Evolutionary conservation across 805 yeast species (phyloP), one percentile per base, ranked within the genome.

Genomic region (Monosporozyma solicola): DNA sequence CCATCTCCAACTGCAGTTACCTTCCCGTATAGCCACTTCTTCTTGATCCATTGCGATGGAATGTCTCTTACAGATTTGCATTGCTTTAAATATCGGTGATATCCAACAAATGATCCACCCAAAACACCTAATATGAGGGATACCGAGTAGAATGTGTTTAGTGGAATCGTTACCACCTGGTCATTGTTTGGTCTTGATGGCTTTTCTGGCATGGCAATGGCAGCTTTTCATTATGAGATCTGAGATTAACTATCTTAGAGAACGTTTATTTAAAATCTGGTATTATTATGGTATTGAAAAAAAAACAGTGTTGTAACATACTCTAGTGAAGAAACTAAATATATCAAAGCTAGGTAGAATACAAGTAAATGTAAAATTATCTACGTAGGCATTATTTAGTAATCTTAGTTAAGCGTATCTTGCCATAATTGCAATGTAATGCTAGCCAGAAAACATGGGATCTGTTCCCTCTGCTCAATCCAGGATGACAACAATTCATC

Each of bases 1-100:
- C 96, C 97, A 67, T 91, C 98, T 0, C 97, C 97, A 0, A 91
- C 98, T 2, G 94, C 74, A 0, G 96, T 86, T 3, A 91, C 97
- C 55, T 76, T 76, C 0, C 98, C 98, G 39, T 73, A 72, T 5
- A 83, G 57, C 61, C 77, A 76, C 33, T 76, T 67, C 11, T 65
- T 69, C 15, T 75, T 72, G 54, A 80, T 76, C 43, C 70, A 68
- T 2, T 60, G 50, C 16, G 63, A 60, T 1, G 88, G 87, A n/a
- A 85, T 74, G 24, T 75, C 75, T 11, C 64, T 54, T 0, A 80
- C 77, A 16, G 72, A 73, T 11, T 79, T 74, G 35, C 80, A 73
- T 51, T 87, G 76, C 48, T 72, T 69, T n/a, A 84, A 60, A 54
- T 68, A 74, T 44, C 72, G 59, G 22, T 72, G 66, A 64, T 79